Conservation (phyloP, 192 early-diverging fungal genomes). For the Mortierella antarctica region DNA sequence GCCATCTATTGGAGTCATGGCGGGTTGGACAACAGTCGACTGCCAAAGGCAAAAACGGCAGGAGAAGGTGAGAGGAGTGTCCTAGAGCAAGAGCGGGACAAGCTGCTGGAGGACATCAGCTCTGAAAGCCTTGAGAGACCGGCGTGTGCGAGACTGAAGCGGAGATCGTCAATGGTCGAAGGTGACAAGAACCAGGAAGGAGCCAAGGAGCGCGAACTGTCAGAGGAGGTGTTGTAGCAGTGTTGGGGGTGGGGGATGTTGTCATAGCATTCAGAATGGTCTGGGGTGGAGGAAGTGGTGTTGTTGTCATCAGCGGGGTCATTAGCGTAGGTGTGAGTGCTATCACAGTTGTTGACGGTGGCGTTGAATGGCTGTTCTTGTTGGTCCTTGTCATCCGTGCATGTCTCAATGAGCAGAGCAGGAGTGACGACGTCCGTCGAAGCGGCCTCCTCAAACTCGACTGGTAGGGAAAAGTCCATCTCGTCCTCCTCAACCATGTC, state of each 20-base stretch:
- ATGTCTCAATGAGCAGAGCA: neutral
- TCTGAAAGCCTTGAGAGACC: slow-evolving; percentile 28
- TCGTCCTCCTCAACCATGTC: slow-evolving; percentile 53
- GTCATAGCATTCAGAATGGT: slow-evolving; percentile 19
- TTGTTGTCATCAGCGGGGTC: slow-evolving; percentile 37
- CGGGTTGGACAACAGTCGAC: neutral
- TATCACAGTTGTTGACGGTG: slow-evolving; percentile 4
- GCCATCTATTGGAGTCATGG: neutral
- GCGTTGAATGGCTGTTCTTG: neutral
- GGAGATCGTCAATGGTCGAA: slow-evolving; percentile 15
- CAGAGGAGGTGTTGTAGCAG: neutral
- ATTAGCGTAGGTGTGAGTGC: slow-evolving; percentile 9
- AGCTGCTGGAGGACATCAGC: slow-evolving; percentile 5
- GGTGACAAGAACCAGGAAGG: slow-evolving; percentile 11
- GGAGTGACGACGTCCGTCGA: neutral
- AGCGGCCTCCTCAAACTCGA: slow-evolving; percentile 38
- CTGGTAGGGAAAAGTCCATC: slow-evolving; percentile 52
- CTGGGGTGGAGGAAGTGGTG: slow-evolving; percentile 3
- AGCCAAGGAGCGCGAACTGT: neutral
- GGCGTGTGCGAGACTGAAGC: slow-evolving; percentile 10
- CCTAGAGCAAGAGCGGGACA: no score
- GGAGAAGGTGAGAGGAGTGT: neutral
- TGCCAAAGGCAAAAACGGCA: neutral
- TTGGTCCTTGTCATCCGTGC: neutral
- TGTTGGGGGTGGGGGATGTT: slow-evolving; percentile 1